Conservation (phyloP, 495 filamentous ascomycete species). For the Halenospora varia region DNA sequence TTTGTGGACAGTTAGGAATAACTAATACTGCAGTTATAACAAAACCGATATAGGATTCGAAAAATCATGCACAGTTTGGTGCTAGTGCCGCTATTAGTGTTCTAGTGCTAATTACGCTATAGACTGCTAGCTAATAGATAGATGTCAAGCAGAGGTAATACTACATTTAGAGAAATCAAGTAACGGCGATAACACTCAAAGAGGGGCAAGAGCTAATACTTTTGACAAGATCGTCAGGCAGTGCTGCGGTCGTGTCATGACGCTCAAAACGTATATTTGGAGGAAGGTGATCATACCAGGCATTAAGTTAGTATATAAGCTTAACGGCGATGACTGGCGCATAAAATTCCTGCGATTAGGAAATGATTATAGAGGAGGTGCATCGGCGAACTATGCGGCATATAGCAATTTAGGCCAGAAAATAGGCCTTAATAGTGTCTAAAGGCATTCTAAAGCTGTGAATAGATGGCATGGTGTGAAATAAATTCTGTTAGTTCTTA, state of each 20-base stretch:
- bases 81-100: too few relatives aligned
- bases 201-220: too few relatives aligned
- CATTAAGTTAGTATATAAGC: slow-evolving; percentile 9
- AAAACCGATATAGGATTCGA: too few relatives aligned
- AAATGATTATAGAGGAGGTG: slow-evolving; percentile 9
- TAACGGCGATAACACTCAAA: too few relatives aligned
- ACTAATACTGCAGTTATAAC: too few relatives aligned
- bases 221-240: too few relatives aligned
- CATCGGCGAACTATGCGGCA: slow-evolving; percentile 14
- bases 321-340: slow-evolving; percentile 9
- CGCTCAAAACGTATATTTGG: slow-evolving; percentile 8
- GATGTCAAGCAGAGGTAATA: slow-evolving; percentile 5
- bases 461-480: background rate
- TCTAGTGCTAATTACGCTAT: too few relatives aligned
- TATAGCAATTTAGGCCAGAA: slow-evolving; percentile 12
- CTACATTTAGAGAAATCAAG: slow-evolving; percentile 5
- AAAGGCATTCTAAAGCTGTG: background rate
- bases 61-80: too few relatives aligned
- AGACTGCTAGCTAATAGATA: slow-evolving; percentile 15
- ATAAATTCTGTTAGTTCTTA: background rate
- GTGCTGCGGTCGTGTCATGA: background rate
- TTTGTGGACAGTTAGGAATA: too few relatives aligned
- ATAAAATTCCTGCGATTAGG: slow-evolving; percentile 4
- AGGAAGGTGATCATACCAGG: slow-evolving; percentile 14
- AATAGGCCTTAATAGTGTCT: slow-evolving; percentile 9